phyloP scores from a whole-genome alignment of 176 grass and related monocot genomes.

The Oryza meyeriana region DNA sequence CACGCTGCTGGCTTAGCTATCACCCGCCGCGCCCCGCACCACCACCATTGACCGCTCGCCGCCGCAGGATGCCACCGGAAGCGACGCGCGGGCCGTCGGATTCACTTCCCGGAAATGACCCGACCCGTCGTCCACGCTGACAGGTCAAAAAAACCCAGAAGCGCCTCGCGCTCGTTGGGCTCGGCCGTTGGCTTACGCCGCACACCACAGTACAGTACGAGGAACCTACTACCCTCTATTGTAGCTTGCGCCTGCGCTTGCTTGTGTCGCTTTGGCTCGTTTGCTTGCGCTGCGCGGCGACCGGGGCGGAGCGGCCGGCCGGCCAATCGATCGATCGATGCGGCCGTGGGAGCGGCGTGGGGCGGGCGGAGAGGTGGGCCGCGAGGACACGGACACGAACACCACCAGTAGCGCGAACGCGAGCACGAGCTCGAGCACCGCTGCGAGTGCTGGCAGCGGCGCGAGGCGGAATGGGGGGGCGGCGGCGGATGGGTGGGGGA shows the following conservation, averaged over 20 bases:
- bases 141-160: not conserved
- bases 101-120: not conserved
- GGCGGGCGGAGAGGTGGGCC: not conserved
- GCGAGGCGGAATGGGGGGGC: constrained; percentile 12
- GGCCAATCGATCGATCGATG: constrained; percentile 23
- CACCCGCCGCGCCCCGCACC: too few species aligned
- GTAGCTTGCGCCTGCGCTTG: constrained; percentile 30
- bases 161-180: not conserved
- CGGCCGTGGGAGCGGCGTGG: constrained; percentile 4
- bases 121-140: not conserved
- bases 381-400: constrained; percentile 21
- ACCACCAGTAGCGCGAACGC: constrained; percentile 28
- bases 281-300: constrained; percentile 28
- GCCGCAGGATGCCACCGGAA: constrained; percentile 2
- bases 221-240: not conserved
- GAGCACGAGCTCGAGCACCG: constrained; percentile 45
- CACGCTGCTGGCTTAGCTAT: not conserved
- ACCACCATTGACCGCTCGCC: not conserved
- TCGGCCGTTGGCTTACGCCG: constrained; percentile 29
- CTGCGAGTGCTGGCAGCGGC: constrained; percentile 12
- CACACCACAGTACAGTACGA: constrained; percentile 27
- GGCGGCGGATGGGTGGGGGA: constrained; percentile 12
- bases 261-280: not conserved
- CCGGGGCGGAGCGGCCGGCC: not conserved
- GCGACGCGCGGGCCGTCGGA: not conserved